Percentiles rank a stretch among this genome's conserved stretches.
Evolutionary conservation across 1,284 basidiomycete species (phyloP).

Genomic region (Erythrobasidium hasegawianum): DNA sequence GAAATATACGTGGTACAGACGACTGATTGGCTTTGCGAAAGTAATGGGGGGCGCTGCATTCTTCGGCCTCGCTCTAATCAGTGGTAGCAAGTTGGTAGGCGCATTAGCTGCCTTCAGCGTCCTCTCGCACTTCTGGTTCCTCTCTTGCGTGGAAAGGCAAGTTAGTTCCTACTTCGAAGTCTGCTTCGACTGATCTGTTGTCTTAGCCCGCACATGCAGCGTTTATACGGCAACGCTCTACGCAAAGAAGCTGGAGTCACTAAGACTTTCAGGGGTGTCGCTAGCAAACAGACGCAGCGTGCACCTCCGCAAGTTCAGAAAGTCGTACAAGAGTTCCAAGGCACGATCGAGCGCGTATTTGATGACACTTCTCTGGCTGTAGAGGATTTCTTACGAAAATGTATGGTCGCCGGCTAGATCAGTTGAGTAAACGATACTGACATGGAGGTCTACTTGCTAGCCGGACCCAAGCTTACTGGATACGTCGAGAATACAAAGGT

Average conservation of each 20-base stretch:
- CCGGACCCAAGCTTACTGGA: constrained; percentile 46
- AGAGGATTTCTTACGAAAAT: constrained; percentile 86
- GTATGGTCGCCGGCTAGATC: constrained; percentile 46
- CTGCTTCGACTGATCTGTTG: too few relatives aligned
- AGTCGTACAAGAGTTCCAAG: constrained; percentile 77
- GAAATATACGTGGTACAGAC: too few relatives aligned
- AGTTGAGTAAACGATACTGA: neutral
- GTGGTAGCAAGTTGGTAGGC: constrained; percentile 80
- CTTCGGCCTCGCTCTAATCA: constrained; percentile 87
- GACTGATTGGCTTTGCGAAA: constrained; percentile 3
- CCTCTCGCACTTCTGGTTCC: constrained; percentile 80
- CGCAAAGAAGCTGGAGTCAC: constrained; percentile 93
- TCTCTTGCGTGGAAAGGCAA: constrained; percentile 79
- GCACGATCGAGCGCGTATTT: constrained; percentile 89
- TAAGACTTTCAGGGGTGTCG: constrained; percentile 89
- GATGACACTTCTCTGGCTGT: constrained; percentile 84
- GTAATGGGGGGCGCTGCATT: constrained; percentile 90
- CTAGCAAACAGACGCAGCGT: constrained; percentile 61
- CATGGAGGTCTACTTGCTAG: constrained; percentile 34
- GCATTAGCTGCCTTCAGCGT: constrained; percentile 78
- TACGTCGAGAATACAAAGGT: constrained; percentile 82
- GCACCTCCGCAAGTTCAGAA: constrained; percentile 24
- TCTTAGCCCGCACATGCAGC: constrained; percentile 93
- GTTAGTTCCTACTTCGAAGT: constrained; percentile 36
- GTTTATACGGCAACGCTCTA: constrained; percentile 85